Percentiles rank a stretch among this genome's conserved stretches.
These are phyloP conservation scores for Neopestalotiopsis sp. DNA, from an alignment of 2,329 filamentous ascomycete species.

Conservation along the genomic window DNA sequence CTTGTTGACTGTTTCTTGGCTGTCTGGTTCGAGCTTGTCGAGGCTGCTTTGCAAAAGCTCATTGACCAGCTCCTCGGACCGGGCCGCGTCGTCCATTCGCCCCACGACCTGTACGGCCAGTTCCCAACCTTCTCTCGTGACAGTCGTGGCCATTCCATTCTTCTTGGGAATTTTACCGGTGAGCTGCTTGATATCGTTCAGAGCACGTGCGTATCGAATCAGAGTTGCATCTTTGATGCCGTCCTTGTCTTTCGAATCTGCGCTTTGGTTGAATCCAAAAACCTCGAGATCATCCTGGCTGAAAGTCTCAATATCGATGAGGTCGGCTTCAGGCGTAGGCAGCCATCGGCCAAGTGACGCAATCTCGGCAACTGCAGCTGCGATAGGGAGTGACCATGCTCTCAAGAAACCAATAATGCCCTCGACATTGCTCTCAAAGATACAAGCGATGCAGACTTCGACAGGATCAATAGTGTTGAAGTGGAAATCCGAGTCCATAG, in stretches of 20 bases:
- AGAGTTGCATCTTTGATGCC: constrained; percentile 82
- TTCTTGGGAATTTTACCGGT: constrained; percentile 37
- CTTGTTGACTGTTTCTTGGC: constrained; percentile 77
- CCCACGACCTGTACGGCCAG: constrained; percentile 83
- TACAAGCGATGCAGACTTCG: constrained; percentile 81
- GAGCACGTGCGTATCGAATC: constrained; percentile 73
- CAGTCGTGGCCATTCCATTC: constrained; percentile 38
- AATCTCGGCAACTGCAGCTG: constrained; percentile 81
- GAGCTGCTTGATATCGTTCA: constrained; percentile 63
- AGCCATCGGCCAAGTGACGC: constrained; percentile 87
- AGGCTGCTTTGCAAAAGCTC: constrained; percentile 74
- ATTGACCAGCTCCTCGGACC: constrained; percentile 76
- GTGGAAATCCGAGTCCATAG: constrained; percentile 72
- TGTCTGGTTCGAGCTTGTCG: constrained; percentile 65
- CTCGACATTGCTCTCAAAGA: constrained; percentile 83
- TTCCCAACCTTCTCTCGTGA: constrained; percentile 80
- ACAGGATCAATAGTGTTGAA: constrained; percentile 78
- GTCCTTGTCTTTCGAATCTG: constrained; percentile 63
- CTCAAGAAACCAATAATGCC: constrained; percentile 76
- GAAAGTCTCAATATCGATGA: constrained; percentile 68
- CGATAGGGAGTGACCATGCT: constrained; percentile 80
- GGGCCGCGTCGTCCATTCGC: constrained; percentile 75
- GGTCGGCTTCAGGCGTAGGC: constrained; percentile 59
- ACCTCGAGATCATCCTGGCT: constrained; percentile 87
- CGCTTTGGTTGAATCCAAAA: constrained; percentile 66